Evolutionary conservation across 257 asterid species (phyloP).

Genomic region (Agastache rugosa): DNA sequence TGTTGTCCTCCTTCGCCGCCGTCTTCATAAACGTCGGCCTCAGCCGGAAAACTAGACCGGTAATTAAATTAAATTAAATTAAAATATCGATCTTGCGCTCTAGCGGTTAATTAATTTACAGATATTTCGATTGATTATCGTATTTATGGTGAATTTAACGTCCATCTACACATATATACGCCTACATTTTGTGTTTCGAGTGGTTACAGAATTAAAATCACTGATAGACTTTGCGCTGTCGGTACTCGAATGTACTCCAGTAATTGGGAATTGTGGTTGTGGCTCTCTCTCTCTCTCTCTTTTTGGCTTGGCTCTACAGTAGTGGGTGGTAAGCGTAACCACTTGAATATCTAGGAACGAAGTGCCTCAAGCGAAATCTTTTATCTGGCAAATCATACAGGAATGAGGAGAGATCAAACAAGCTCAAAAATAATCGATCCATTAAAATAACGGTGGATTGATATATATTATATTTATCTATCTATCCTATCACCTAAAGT

Average conservation of each 20-base stretch:
- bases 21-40: conserved; percentile 75
- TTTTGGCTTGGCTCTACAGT: not conserved
- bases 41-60: conserved; percentile 87
- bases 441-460: too few species aligned
- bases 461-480: too few species aligned
- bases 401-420: too few species aligned
- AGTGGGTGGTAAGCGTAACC: too few species aligned
- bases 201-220: too few species aligned
- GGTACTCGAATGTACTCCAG: not conserved
- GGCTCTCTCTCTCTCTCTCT: not conserved
- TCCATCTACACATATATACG: not conserved
- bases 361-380: too few species aligned
- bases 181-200: not conserved
- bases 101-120: not conserved
- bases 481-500: too few species aligned
- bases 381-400: too few species aligned
- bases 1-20: conserved; percentile 63
- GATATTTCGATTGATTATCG: not conserved
- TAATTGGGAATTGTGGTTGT: not conserved
- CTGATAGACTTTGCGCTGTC: not conserved
- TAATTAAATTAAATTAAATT: conserved; percentile 29
- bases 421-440: too few species aligned
- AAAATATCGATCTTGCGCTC: too few species aligned
- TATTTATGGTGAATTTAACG: not conserved
- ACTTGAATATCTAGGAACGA: too few species aligned